Evolutionary conservation across 2,329 filamentous ascomycete species (phyloP).

Genomic region (Coleophoma crateriformis): DNA sequence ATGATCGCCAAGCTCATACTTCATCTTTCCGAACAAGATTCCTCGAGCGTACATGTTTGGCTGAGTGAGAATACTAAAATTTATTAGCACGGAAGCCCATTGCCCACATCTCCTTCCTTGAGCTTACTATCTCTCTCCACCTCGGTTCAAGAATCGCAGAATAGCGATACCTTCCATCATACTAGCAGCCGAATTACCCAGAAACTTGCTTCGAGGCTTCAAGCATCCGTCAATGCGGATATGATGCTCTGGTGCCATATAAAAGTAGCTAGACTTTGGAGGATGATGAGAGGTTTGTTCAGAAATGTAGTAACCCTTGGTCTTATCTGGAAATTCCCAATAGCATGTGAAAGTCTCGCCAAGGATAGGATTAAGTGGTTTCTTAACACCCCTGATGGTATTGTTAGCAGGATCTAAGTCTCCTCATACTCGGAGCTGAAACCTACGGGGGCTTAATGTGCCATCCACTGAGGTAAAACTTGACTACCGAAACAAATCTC

Average conservation of each 20-base stretch:
- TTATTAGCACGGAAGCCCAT: background rate
- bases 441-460: slow-evolving; percentile 93
- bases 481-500: slow-evolving; percentile 91
- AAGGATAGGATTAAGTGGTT: slow-evolving; percentile 92
- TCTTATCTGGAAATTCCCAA: slow-evolving; percentile 85
- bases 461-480: slow-evolving; percentile 98
- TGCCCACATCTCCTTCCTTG: background rate
- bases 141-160: slow-evolving; percentile 74
- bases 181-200: slow-evolving; percentile 95
- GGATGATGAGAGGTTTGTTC: slow-evolving; percentile 98
- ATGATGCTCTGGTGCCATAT: slow-evolving; percentile 89
- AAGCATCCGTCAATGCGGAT: slow-evolving; percentile 94
- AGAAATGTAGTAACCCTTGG: slow-evolving; percentile 88
- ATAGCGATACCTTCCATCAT: slow-evolving; percentile 97
- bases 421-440: background rate
- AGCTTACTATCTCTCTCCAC: slow-evolving; percentile 84
- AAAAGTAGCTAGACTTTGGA: slow-evolving; percentile 98
- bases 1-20: slow-evolving; percentile 96
- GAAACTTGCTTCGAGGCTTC: slow-evolving; percentile 89
- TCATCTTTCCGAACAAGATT: slow-evolving; percentile 98
- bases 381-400: slow-evolving; percentile 78
- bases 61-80: slow-evolving; percentile 76
- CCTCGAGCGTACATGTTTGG: slow-evolving; percentile 99
- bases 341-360: slow-evolving; percentile 94
- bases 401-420: background rate